phyloP scores from a whole-genome alignment of 2,329 filamentous ascomycete genomes.

The Botrytis cinerea region DNA sequence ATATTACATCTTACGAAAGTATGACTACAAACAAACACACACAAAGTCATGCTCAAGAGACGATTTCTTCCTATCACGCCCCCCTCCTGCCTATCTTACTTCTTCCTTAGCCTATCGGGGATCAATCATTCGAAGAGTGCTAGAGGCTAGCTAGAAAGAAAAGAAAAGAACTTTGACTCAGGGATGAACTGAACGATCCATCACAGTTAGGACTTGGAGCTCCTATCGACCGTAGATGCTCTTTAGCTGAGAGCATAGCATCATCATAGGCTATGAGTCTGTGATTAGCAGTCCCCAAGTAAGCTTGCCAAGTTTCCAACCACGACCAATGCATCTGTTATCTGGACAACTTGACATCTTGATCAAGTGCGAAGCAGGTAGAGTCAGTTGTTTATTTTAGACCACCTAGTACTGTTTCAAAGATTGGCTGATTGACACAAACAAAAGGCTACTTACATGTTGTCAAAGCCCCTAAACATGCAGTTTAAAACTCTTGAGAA shows the following conservation, averaged over 20 bases:
- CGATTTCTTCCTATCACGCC: background rate
- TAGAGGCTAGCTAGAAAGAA: background rate
- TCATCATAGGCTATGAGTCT: background rate
- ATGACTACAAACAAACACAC: background rate
- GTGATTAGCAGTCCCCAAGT: background rate
- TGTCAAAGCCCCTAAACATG: background rate
- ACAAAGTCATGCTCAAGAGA: background rate
- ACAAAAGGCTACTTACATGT: background rate
- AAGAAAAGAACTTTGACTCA: slow-evolving; percentile 14
- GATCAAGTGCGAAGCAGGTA: background rate
- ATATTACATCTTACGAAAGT: background rate
- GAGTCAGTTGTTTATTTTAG: background rate
- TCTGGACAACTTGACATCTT: background rate
- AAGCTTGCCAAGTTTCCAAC: background rate
- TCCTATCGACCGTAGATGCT: background rate
- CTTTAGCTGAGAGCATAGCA: background rate
- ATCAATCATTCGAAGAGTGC: background rate
- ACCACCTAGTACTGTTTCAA: background rate
- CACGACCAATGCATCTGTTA: background rate
- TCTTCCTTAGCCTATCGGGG: background rate
- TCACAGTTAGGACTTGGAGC: background rate
- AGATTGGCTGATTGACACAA: background rate
- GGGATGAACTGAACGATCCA: slow-evolving; percentile 7
- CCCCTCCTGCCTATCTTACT: background rate
- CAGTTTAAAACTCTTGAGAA: background rate